Percentiles rank a stretch among this genome's conserved stretches.
Evolutionary conservation across 257 asterid species (phyloP).

Genomic region (Rauvolfia tetraphylla): DNA sequence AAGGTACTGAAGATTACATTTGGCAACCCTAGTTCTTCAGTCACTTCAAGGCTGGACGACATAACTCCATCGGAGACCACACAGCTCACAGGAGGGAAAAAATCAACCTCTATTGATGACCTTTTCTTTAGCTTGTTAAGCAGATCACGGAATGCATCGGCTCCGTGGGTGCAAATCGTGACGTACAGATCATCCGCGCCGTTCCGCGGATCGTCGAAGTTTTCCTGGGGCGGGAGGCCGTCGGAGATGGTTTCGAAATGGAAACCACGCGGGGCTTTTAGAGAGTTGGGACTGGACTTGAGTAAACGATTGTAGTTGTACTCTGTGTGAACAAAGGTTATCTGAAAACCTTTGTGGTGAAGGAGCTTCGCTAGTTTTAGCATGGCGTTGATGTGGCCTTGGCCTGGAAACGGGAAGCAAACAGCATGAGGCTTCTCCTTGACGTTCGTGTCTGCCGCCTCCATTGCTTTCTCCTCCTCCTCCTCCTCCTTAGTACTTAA

Average conservation of each 20-base stretch:
- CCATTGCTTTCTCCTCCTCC: no score
- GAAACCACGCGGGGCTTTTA: not conserved
- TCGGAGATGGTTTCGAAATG: slow-evolving; percentile 21
- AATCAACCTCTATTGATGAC: not conserved
- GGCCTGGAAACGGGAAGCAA: slow-evolving; percentile 1
- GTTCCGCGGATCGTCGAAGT: slow-evolving; percentile 3
- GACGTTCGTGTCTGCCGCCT: no score
- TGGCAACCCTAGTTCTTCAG: slow-evolving; percentile 14
- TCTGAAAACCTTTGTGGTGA: slow-evolving; percentile 10
- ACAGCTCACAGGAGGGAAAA: slow-evolving; percentile 15
- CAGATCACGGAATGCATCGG: slow-evolving; percentile 7
- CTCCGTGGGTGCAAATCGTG: not conserved
- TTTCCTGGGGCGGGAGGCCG: slow-evolving; percentile 9
- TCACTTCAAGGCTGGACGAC: slow-evolving; percentile 14
- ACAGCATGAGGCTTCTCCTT: not conserved
- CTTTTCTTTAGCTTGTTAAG: slow-evolving; percentile 9
- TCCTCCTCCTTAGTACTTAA: no score
- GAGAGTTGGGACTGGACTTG: not conserved
- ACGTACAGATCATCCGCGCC: not conserved
- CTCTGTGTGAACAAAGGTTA: slow-evolving; percentile 3
- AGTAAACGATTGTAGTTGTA: not conserved
- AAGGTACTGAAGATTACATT: slow-evolving; percentile 8
- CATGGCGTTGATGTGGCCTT: not conserved
- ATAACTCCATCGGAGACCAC: slow-evolving; percentile 12
- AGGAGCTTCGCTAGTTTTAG: slow-evolving; percentile 8